These are phyloP conservation scores for Hanseniaspora sp. DNA, from an alignment of 1,139 yeast species.

Conservation along the genomic window DNA sequence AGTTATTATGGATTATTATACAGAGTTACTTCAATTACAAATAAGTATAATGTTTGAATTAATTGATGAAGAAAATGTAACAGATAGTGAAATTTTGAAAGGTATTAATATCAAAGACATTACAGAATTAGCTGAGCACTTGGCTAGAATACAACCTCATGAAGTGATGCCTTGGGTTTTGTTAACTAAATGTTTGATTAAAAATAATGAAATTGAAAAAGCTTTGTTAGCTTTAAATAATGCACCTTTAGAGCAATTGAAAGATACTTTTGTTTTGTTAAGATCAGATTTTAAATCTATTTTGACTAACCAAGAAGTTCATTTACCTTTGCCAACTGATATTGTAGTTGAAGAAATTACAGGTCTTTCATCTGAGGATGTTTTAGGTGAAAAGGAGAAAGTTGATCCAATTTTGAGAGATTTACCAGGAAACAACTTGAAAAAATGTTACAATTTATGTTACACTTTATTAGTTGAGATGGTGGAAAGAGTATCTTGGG, in stretches of 20 bases:
- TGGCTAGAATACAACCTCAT: conserved; percentile 48
- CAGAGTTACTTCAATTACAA: conserved; percentile 39
- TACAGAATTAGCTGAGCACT: conserved; percentile 1
- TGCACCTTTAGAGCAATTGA: conserved; percentile 85
- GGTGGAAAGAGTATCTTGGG: conserved; percentile 83
- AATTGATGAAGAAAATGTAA: conserved; percentile 44
- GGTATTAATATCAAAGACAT: conserved; percentile 28
- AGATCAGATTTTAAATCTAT: conserved; percentile 20
- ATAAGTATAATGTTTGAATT: conserved; percentile 42
- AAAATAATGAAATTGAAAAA: conserved; percentile 66
- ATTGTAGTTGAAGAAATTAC: conserved; percentile 53
- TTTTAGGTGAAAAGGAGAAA: conserved; percentile 42
- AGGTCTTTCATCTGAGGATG: conserved; percentile 42
- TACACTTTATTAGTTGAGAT: conserved; percentile 72
- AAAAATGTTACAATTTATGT: conserved; percentile 76
- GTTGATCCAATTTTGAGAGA: conserved; percentile 65
- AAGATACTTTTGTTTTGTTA: conserved; percentile 55
- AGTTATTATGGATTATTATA: conserved; percentile 20
- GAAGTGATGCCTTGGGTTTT: conserved; percentile 88
- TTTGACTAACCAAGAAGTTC: conserved; percentile 36
- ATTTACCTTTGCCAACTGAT: conserved; percentile 77
- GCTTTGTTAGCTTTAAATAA: conserved; percentile 81
- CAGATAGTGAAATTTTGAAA: conserved; percentile 62
- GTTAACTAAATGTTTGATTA: conserved; percentile 64
- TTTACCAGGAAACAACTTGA: conserved; percentile 73